Evolutionary conservation across 768 basidiomycete genomes (phyloP).

Genomic region (Russula dissimulans): DNA sequence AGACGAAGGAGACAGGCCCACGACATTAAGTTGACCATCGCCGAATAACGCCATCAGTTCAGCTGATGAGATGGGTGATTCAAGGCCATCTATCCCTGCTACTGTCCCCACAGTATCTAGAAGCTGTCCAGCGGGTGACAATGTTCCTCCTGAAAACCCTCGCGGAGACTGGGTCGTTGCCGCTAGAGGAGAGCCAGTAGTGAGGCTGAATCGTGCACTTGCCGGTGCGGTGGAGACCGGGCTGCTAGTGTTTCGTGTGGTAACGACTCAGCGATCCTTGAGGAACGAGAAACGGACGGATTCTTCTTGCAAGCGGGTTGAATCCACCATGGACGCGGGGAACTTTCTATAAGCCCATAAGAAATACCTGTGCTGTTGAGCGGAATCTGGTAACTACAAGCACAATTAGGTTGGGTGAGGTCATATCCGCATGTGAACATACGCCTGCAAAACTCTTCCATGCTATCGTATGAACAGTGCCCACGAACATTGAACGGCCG

Average conservation of each 20-base stretch:
- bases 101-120: neutral
- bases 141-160: neutral
- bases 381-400: conserved; percentile 73
- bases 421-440: conserved; percentile 34
- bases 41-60: conserved; percentile 14
- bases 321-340: conserved; percentile 73
- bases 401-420: neutral
- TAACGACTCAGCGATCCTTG: conserved; percentile 13
- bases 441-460: conserved; percentile 94
- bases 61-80: neutral
- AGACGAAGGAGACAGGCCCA: neutral
- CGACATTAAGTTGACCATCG: conserved; percentile 5
- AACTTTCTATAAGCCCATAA: conserved; percentile 39
- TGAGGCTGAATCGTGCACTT: neutral
- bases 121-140: neutral
- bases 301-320: conserved; percentile 79
- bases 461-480: conserved; percentile 79
- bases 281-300: conserved; percentile 37
- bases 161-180: neutral
- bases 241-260: conserved; percentile 14
- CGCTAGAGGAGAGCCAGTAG: neutral
- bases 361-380: conserved; percentile 55
- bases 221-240: neutral
- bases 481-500: conserved; percentile 90
- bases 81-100: neutral